Percentiles rank a stretch among this genome's conserved stretches.
Evolutionary conservation across 495 filamentous ascomycete species (phyloP).

Genomic region (Podospora pseudocomata): DNA sequence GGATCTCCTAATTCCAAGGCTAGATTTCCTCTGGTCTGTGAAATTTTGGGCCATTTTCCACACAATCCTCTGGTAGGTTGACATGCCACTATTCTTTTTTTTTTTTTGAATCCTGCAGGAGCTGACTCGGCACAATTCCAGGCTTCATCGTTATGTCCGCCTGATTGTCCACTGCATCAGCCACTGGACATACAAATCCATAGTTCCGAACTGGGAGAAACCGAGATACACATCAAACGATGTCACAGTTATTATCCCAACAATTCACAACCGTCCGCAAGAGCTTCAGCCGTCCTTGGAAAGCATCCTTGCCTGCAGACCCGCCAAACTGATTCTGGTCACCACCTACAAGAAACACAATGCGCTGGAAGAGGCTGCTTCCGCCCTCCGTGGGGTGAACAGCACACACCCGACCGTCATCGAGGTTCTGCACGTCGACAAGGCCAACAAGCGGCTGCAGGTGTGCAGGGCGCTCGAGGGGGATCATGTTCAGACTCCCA

Average conservation of each 20-base stretch:
- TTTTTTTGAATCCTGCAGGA: neutral
- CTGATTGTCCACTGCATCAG: slow-evolving; percentile 50
- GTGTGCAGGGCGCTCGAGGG: slow-evolving; percentile 73
- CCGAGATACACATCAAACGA: slow-evolving; percentile 47
- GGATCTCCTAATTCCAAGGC: slow-evolving; percentile 35
- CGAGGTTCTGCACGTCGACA: slow-evolving; percentile 42
- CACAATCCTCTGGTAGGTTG: slow-evolving; percentile 42
- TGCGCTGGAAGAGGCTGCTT: slow-evolving; percentile 43
- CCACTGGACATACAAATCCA: slow-evolving; percentile 49
- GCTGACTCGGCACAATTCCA: slow-evolving; percentile 13
- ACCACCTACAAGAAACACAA: slow-evolving; percentile 52
- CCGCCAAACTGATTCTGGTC: slow-evolving; percentile 52
- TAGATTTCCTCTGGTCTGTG: slow-evolving; percentile 40
- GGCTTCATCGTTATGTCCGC: slow-evolving; percentile 52
- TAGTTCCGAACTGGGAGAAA: slow-evolving; percentile 40
- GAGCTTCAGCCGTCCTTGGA: slow-evolving; percentile 50
- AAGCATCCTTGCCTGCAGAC: slow-evolving; percentile 53
- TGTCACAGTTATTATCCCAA: slow-evolving; percentile 57
- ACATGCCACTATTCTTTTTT: neutral
- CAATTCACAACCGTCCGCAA: slow-evolving; percentile 52
- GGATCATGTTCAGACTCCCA: slow-evolving; percentile 60
- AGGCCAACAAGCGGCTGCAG: slow-evolving; percentile 75
- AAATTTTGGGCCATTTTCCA: slow-evolving; percentile 36
- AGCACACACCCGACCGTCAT: slow-evolving; percentile 29
- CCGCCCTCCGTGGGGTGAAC: slow-evolving; percentile 33